Base-by-base conservation (phyloP, 495 filamentous ascomycete species). In the Penicillium simplicissimum region DNA sequence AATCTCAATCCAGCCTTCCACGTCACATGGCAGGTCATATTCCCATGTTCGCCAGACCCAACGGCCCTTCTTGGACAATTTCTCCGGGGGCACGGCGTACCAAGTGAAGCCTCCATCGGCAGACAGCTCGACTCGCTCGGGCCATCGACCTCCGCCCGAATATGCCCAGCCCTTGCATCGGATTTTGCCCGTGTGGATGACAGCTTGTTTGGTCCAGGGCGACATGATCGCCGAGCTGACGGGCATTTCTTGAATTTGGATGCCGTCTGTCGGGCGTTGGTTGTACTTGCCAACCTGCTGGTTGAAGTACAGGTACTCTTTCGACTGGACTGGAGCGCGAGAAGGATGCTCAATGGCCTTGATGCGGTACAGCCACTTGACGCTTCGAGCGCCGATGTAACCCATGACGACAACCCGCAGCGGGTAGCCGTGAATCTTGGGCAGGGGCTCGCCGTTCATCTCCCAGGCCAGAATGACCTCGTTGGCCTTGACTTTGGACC, bases 401-500 rank as follows among this genome's bases (percentile, higher is more conserved):
- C 88, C 87, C 48, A 85, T 70, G 0, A 88, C 85, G 1, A 90
- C 79, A 0, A 79, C 80, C 4, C 88, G 79, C 3, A 91, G 68
- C 4, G 88, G 88, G 23, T 74, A 86, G 3, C 88, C 88, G 60
- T 89, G 87, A 62, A 87, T 86, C 59, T 80, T 82, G 1, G 88
- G 88, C 1, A 91, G 76, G 0, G 84, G 83, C 58, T 86, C 73
- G 33, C 83, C 87, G 53, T 91, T 90, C 87, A 89, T 88, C 62
- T 88, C 87, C 83, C 83, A 90, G 0, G 84, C 86, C 4, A 90
- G 79, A 57, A 90, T 76, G 25, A 89, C 87, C 61, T 91, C 87
- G 65, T 88, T 78, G 11, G 74, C 71, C 63, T 84, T 85, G 35
- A 88, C 86, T 70, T 89, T 89, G 14, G 82, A 80, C 76, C 80